A percentile compares a stretch with the other conserved stretches of the same genome.
Conservation (phyloP, 2,329 filamentous ascomycete genomes). For the Cladobotryum protrusum region DNA sequence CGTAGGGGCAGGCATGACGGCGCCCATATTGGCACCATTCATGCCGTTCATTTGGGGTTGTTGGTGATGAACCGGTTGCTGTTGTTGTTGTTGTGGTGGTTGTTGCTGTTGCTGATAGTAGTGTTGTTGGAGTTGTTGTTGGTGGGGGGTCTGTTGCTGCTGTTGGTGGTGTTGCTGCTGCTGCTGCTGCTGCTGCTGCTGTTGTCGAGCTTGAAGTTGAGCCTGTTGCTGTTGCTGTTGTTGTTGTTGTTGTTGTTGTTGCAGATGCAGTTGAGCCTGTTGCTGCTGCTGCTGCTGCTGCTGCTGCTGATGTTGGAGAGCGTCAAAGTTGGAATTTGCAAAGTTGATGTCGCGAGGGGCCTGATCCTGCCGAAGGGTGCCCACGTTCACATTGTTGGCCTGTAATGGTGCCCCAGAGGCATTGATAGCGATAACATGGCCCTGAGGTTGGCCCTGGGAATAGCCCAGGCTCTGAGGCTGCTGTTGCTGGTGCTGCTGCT, state of each 20-base stretch:
- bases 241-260: conserved; percentile 13
- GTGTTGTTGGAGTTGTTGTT: conserved; percentile 13
- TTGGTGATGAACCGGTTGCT: conserved; percentile 14
- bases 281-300: conserved; percentile 17
- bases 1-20: conserved; percentile 48
- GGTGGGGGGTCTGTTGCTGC: conserved; percentile 10
- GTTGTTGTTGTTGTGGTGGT: conserved; percentile 15
- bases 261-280: conserved; percentile 16
- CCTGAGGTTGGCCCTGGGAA: no score
- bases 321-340: no score
- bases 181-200: conserved; percentile 9
- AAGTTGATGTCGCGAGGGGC: conserved; percentile 10
- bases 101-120: conserved; percentile 13
- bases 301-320: conserved; percentile 11
- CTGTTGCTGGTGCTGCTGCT: conserved; percentile 17
- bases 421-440: no score
- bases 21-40: conserved; percentile 42
- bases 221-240: conserved; percentile 6
- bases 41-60: conserved; percentile 40
- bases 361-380: not conserved
- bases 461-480: conserved; percentile 9
- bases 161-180: conserved; percentile 9
- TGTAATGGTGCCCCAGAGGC: no score
- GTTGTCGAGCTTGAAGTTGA: conserved; percentile 7
- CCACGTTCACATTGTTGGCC: no score